Evolutionary conservation across 129 eudicot genomes (phyloP).

Genomic region (carrot (Daucus carota)): DNA sequence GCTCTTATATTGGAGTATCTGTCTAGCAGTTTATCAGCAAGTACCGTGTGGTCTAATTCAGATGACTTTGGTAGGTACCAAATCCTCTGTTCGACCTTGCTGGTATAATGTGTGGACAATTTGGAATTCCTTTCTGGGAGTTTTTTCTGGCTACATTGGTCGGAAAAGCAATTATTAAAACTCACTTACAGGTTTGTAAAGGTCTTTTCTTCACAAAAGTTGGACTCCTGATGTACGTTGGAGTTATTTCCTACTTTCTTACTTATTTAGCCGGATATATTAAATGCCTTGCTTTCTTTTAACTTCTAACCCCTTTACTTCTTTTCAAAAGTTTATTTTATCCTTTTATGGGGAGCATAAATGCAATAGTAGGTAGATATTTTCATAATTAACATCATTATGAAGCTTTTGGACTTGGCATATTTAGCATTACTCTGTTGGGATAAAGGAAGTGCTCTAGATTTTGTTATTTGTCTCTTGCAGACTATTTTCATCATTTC

Average conservation of each 20-base stretch:
- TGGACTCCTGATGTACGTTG: not conserved
- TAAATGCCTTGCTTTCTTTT: not conserved
- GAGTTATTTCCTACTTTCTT: not conserved
- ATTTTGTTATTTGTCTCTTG: slow-evolving; percentile 3
- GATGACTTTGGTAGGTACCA: slow-evolving; percentile 61
- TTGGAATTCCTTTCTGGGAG: slow-evolving; percentile 95
- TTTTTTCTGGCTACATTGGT: slow-evolving; percentile 79
- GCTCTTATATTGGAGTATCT: not conserved
- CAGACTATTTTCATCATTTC: slow-evolving; percentile 81
- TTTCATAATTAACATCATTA: not conserved
- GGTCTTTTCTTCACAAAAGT: not conserved
- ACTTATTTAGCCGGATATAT: not conserved
- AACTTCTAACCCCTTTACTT: not conserved
- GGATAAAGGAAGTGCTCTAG: not conserved
- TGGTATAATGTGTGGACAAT: slow-evolving; percentile 99
- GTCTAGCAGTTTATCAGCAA: not conserved
- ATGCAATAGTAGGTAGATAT: not conserved
- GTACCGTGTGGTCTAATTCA: slow-evolving; percentile 10
- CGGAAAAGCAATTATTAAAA: slow-evolving; percentile 89
- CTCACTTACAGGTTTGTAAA: slow-evolving; percentile 86
- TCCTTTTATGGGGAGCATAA: not conserved
- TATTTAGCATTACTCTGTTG: not conserved
- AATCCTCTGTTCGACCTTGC: slow-evolving; percentile 99
- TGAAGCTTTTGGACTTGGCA: not conserved
- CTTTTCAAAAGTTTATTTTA: not conserved